Base-by-base conservation (phyloP, 2,329 filamentous ascomycete genomes). In the Xylaria sp. region DNA sequence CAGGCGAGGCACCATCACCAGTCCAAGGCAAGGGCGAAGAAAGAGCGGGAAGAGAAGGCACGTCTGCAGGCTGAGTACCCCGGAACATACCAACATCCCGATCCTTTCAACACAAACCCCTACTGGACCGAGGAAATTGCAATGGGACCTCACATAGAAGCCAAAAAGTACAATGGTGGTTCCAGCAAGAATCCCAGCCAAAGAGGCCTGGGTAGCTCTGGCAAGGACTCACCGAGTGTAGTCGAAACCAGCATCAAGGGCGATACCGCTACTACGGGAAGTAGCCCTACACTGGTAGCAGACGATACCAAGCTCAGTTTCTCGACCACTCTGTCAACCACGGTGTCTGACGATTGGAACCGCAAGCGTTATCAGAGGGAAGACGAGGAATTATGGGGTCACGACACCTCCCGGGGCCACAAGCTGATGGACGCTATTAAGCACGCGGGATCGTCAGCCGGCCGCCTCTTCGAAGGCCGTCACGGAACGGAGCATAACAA, bases 121-220 rank as follows among this genome's bases (percentile, higher is more conserved):
- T 91, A 90, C 73, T 97, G 92, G 92, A 78, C 82, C 26, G 89
- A 94, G 68, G 92, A 97, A 72, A 95, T 97, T 61, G 80, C 79
- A 58, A 81, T 92, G 74, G 92, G 92, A 0, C 92, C 92, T 2
- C 61, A 64, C 24, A 55, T 64, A 44, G 48, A 61, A 85, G 84
- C 86, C 26, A 87, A 87, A 65, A 81, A 87, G 70, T 74, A 81
- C 54, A 71, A 72, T 63, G 72, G 69, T 66, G 72, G 59, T 53
- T 74, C 67, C 61, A 83, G 72, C 73, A 85, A 80, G 74, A 85
- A 77, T 66, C 76, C 74, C 45, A 85, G 82, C 64, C 80, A 86
- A 60, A 78, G 85, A 46, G 81, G 82, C 17, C 72, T 89, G 58
- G 83, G 82, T 59, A 82, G 82, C 60, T 71, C 82, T 52, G 81